Evolutionary conservation across 495 filamentous ascomycete genomes (phyloP).

Genomic region (Penicillium crystallinum): DNA sequence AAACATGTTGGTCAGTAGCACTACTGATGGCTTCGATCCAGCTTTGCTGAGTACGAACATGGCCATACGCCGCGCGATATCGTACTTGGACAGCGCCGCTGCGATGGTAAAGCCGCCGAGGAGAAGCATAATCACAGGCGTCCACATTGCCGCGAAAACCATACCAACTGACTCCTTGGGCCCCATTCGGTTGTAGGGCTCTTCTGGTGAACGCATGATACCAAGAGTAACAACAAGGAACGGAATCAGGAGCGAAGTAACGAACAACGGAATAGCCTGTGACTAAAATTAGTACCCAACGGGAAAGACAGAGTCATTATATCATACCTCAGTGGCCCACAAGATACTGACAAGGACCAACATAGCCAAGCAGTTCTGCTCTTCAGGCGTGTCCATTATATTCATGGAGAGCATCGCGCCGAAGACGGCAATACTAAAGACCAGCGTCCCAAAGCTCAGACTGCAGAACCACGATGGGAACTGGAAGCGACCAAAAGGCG

Average conservation of each 20-base stretch:
- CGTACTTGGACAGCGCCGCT: conserved; percentile 92
- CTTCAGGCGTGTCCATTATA: conserved; percentile 77
- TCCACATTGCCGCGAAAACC: conserved; percentile 97
- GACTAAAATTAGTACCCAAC: conserved; percentile 1
- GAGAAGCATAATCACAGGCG: conserved; percentile 96
- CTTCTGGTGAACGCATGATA: conserved; percentile 73
- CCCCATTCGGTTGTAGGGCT: conserved; percentile 62
- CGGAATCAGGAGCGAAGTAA: conserved; percentile 88
- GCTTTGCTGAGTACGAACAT: conserved; percentile 97
- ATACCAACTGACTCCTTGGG: conserved; percentile 71
- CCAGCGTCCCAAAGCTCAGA: conserved; percentile 70
- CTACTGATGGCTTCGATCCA: conserved; percentile 78
- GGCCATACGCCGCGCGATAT: conserved; percentile 94
- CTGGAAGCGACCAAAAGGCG: conserved; percentile 72
- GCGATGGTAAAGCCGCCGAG: conserved; percentile 95
- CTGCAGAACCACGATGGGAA: conserved; percentile 81
- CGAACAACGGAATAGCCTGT: conserved; percentile 92
- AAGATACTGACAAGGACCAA: conserved; percentile 88
- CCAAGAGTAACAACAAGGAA: conserved; percentile 85
- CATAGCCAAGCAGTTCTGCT: conserved; percentile 94
- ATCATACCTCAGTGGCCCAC: conserved; percentile 88
- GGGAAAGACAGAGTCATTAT: background rate
- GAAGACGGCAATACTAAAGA: conserved; percentile 68
- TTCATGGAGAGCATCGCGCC: conserved; percentile 62
- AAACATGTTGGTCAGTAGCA: conserved; percentile 95